Percentiles rank a stretch among this genome's conserved stretches.
phyloP scores from a whole-genome alignment of 768 basidiomycete genomes.

The Mycena floridula region DNA sequence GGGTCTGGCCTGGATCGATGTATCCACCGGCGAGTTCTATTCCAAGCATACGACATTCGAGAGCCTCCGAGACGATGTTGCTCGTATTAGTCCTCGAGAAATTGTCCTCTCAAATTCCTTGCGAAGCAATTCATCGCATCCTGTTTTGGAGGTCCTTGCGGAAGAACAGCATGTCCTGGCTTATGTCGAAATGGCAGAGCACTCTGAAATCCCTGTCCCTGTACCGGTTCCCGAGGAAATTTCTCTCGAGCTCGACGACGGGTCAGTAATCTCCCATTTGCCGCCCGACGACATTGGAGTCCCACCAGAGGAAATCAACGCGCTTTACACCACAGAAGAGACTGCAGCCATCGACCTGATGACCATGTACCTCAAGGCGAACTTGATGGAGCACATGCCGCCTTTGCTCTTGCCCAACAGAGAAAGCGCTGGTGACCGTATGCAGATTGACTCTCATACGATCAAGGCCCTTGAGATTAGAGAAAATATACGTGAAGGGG shows the following conservation, averaged over 20 bases:
- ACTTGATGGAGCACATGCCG: conserved; percentile 79
- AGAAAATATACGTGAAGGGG: conserved; percentile 69
- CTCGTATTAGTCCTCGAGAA: conserved; percentile 76
- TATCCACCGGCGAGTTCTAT: conserved; percentile 92
- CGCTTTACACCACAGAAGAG: conserved; percentile 35
- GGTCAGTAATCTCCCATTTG: conserved; percentile 9
- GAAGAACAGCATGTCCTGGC: conserved; percentile 56
- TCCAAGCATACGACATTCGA: conserved; percentile 53
- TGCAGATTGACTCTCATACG: conserved; percentile 88
- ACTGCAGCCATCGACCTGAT: conserved; percentile 53
- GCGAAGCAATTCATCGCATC: conserved; percentile 30
- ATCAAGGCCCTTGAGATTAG: conserved; percentile 85
- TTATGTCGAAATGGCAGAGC: conserved; percentile 24
- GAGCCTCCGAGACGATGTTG: conserved; percentile 72
- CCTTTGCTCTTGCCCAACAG: conserved; percentile 47
- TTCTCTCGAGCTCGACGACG: neutral
- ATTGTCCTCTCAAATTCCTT: conserved; percentile 57
- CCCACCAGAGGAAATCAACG: conserved; percentile 6
- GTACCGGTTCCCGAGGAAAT: conserved; percentile 3
- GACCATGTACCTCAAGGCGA: conserved; percentile 55
- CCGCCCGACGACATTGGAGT: conserved; percentile 5
- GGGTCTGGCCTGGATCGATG: conserved; percentile 93
- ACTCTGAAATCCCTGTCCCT: neutral
- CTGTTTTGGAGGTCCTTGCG: conserved; percentile 39
- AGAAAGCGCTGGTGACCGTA: conserved; percentile 50